phyloP scores from a whole-genome alignment of 176 grass and related monocot species.

The Triticum monococcum region DNA sequence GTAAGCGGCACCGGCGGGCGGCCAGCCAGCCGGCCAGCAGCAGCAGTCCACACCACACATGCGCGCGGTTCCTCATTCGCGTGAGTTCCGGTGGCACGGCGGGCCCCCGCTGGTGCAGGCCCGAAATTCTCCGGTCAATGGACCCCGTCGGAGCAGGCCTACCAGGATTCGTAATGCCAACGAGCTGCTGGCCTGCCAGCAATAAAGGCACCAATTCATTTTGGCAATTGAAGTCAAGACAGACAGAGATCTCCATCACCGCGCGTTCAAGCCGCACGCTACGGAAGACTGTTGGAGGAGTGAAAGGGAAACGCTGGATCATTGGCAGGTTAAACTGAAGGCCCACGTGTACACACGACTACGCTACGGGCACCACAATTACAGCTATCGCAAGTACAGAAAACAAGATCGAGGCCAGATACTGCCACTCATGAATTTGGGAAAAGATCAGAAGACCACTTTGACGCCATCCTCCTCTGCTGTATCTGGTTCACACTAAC shows the following conservation, averaged over 20 bases:
- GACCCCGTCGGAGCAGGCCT: not conserved
- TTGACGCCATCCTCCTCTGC: not conserved
- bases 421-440: not conserved
- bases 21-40: too few species aligned
- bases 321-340: conserved; percentile 14
- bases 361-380: not conserved
- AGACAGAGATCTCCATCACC: not conserved
- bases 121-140: not conserved
- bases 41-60: not conserved
- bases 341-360: conserved; percentile 11
- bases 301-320: not conserved
- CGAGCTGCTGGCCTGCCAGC: not conserved
- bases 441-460: not conserved
- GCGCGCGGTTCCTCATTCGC: not conserved
- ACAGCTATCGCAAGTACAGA: too few species aligned
- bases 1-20: too few species aligned
- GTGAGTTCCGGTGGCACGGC: not conserved
- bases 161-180: not conserved
- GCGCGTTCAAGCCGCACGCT: not conserved
- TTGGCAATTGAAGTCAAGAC: not conserved
- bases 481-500: conserved; percentile 23
- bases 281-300: too few species aligned
- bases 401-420: not conserved
- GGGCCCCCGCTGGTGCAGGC: not conserved
- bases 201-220: not conserved